A percentile compares a stretch with the other conserved stretches of the same genome.
Evolutionary conservation across 108 stramenopile genomes (phyloP).

Genomic region (Discostella pseudostelligera): DNA sequence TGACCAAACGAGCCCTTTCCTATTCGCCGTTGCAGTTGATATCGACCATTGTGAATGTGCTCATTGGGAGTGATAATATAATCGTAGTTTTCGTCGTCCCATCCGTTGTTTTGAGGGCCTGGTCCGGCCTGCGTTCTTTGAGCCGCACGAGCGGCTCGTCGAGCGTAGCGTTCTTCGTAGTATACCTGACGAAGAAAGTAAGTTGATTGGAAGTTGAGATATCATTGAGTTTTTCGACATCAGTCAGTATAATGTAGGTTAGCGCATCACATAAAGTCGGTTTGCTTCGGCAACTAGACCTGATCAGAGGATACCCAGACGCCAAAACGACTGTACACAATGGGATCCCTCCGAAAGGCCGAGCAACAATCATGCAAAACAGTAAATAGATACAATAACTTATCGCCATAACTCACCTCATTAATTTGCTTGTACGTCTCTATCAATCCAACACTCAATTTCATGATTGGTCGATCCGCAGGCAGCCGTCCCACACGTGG

Average conservation of each 20-base stretch:
- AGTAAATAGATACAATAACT: not conserved
- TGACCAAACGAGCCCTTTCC: slow-evolving; percentile 98
- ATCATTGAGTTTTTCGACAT: not conserved
- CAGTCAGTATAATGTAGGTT: not conserved
- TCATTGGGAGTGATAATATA: slow-evolving; percentile 90
- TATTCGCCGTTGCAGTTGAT: slow-evolving; percentile 90
- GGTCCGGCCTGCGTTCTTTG: slow-evolving; percentile 16
- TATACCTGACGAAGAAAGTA: slow-evolving; percentile 51
- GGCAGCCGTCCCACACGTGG: slow-evolving; percentile 39
- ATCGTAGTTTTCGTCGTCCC: slow-evolving; percentile 97
- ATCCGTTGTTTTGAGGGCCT: slow-evolving; percentile 81
- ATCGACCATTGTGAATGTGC: slow-evolving; percentile 73
- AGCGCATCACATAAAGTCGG: too few species aligned
- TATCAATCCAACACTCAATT: slow-evolving; percentile 87
- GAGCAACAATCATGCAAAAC: not conserved
- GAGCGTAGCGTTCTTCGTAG: slow-evolving; percentile 82
- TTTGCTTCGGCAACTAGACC: too few species aligned
- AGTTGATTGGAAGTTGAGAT: not conserved
- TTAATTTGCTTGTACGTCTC: slow-evolving; percentile 96
- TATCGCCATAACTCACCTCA: slow-evolving; percentile 35
- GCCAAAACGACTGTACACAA: not conserved
- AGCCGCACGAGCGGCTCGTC: slow-evolving; percentile 59
- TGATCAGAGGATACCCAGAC: too few species aligned
- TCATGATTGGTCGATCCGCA: slow-evolving; percentile 79
- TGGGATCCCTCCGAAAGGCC: not conserved